phyloP scores from a whole-genome alignment of 2,329 filamentous ascomycete genomes.

The Pyrenochaeta sp. region DNA sequence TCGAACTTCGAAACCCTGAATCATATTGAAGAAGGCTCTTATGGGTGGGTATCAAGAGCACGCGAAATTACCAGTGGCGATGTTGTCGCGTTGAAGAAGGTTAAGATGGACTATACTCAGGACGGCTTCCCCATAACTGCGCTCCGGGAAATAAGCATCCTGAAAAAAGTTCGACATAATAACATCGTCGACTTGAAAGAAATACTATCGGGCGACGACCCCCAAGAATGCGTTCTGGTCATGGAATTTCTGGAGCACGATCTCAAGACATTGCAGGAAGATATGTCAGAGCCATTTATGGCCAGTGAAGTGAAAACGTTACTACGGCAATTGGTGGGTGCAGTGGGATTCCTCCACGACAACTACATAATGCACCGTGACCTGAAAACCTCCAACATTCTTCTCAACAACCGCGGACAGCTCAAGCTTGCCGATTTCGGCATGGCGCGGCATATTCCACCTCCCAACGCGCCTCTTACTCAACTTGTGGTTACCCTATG shows the following conservation, averaged over 20 bases:
- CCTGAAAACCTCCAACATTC: conserved; percentile 62
- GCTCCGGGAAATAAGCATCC: conserved; percentile 89
- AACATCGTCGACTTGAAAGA: conserved; percentile 86
- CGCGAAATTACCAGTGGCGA: conserved; percentile 76
- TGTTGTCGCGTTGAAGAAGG: conserved; percentile 89
- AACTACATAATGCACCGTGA: conserved; percentile 78
- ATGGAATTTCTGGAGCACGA: conserved; percentile 99
- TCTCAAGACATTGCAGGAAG: conserved; percentile 88
- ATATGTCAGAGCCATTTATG: conserved; percentile 93
- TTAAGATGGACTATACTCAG: conserved; percentile 79
- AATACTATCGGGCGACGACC: conserved; percentile 77
- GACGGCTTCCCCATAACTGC: conserved; percentile 94
- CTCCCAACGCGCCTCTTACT: conserved; percentile 76
- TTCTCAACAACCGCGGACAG: conserved; percentile 93
- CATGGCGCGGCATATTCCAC: conserved; percentile 88
- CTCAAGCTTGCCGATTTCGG: conserved; percentile 98
- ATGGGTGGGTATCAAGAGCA: conserved; percentile 91
- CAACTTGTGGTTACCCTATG: conserved; percentile 95
- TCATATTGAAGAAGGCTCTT: conserved; percentile 96
- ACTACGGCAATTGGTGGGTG: conserved; percentile 80
- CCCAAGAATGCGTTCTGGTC: conserved; percentile 82
- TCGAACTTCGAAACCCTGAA: conserved; percentile 93
- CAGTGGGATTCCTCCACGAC: conserved; percentile 84
- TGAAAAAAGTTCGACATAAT: conserved; percentile 79
- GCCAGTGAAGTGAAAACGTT: conserved; percentile 93